Percentiles rank a stretch among this genome's conserved stretches.
These are phyloP conservation scores for Schizonepeta tenuifolia DNA, from an alignment of 257 asterid genomes.

Conservation along the genomic window DNA sequence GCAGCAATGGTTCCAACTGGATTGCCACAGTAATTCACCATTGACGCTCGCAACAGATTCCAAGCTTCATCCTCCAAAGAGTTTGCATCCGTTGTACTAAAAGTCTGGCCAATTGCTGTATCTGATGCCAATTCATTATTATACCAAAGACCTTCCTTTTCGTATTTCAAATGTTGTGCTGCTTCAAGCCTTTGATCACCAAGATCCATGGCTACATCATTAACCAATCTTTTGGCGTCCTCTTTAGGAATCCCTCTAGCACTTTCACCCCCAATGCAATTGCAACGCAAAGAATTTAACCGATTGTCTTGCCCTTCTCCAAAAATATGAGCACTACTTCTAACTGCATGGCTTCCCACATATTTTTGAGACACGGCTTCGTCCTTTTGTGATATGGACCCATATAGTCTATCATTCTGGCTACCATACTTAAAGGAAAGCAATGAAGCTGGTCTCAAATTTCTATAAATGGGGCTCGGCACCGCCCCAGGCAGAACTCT, in stretches of 20 bases:
- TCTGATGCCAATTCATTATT: constrained; percentile 42
- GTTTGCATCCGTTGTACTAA: constrained; percentile 41
- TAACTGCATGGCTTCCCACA: constrained; percentile 29
- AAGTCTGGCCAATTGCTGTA: constrained; percentile 37
- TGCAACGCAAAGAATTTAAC: constrained; percentile 48
- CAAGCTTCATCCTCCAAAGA: constrained; percentile 91
- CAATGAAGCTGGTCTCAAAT: constrained; percentile 44
- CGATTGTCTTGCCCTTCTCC: constrained; percentile 22
- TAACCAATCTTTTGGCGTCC: constrained; percentile 41
- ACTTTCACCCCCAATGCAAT: constrained; percentile 56
- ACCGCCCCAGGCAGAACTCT: constrained; percentile 45
- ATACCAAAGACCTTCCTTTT: constrained; percentile 37
- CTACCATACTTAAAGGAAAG: constrained; percentile 36
- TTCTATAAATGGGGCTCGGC: constrained; percentile 38
- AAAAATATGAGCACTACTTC: constrained; percentile 25
- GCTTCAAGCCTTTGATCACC: constrained; percentile 37
- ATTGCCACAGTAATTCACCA: constrained; percentile 72
- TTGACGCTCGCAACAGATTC: constrained; percentile 71
- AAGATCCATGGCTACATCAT: constrained; percentile 40
- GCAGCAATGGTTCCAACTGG: constrained; percentile 96
- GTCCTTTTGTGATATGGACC: constrained; percentile 34
- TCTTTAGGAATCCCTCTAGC: constrained; percentile 43
- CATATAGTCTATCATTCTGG: constrained; percentile 26
- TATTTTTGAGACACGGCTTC: constrained; percentile 15
- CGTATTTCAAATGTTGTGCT: constrained; percentile 36